Evolutionary conservation across 139 green algal species (phyloP).

Genomic region (Nannochloris sp.): DNA sequence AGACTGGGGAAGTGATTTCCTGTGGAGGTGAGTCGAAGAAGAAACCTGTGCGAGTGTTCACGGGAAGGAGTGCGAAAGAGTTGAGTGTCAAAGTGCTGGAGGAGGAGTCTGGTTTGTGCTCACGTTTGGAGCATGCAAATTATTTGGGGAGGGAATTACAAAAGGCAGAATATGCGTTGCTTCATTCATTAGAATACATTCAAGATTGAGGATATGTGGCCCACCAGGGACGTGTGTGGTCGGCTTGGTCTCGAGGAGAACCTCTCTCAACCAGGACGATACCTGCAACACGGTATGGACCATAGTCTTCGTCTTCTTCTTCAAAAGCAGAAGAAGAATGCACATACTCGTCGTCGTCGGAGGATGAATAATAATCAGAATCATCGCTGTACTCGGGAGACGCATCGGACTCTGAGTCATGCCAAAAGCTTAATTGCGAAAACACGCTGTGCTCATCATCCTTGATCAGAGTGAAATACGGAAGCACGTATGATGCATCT

Average conservation of each 20-base stretch:
- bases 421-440: background rate
- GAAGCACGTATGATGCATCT: too few species aligned
- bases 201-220: constrained; percentile 37
- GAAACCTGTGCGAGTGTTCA: constrained; percentile 21
- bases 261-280: too few species aligned
- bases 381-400: background rate
- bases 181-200: constrained; percentile 31
- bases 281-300: too few species aligned
- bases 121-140: constrained; percentile 51
- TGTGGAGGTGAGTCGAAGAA: constrained; percentile 31
- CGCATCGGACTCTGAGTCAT: background rate
- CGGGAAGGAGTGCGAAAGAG: constrained; percentile 48
- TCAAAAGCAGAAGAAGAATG: too few species aligned
- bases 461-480: too few species aligned
- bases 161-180: constrained; percentile 40
- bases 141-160: constrained; percentile 58
- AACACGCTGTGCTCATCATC: background rate
- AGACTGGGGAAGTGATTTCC: constrained; percentile 47
- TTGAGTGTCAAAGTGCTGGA: constrained; percentile 47
- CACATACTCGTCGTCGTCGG: background rate
- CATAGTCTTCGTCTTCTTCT: too few species aligned
- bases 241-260: too few species aligned
- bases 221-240: too few species aligned
- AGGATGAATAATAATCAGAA: background rate
- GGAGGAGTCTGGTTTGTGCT: constrained; percentile 14